These are phyloP conservation scores for Apiospora kogelbergensis DNA, from an alignment of 2,329 filamentous ascomycete species.

Conservation along the genomic window DNA sequence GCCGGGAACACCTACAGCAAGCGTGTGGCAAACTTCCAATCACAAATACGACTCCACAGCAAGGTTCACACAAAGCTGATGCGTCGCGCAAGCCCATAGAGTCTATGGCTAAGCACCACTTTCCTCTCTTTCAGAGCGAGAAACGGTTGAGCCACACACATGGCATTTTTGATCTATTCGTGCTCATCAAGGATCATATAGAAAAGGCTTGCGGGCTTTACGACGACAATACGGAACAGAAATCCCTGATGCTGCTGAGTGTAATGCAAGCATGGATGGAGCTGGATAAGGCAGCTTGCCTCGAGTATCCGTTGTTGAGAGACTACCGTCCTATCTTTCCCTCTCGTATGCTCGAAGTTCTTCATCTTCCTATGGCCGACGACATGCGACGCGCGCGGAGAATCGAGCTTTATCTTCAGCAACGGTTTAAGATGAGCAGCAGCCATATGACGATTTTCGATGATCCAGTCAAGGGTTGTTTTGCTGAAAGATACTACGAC, in stretches of 20 bases:
- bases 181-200: slow-evolving; percentile 37
- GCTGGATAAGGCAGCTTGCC: slow-evolving; percentile 49
- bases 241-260: slow-evolving; percentile 51
- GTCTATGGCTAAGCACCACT: neutral
- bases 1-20: slow-evolving; percentile 32
- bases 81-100: neutral
- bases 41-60: neutral
- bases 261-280: slow-evolving; percentile 57
- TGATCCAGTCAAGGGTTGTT: slow-evolving; percentile 40
- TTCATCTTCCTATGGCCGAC: slow-evolving; percentile 45
- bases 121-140: neutral
- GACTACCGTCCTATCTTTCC: slow-evolving; percentile 53
- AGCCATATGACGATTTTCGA: slow-evolving; percentile 46
- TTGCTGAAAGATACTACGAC: slow-evolving; percentile 48
- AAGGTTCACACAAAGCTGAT: too few species aligned
- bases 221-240: slow-evolving; percentile 44
- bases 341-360: slow-evolving; percentile 47
- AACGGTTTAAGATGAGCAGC: slow-evolving; percentile 29
- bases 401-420: slow-evolving; percentile 48
- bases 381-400: slow-evolving; percentile 51
- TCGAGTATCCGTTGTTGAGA: slow-evolving; percentile 44
- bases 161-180: slow-evolving; percentile 25
- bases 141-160: neutral
- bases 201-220: slow-evolving; percentile 36
- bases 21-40: neutral